Base-by-base conservation (phyloP, 1,284 basidiomycete species). In the Cryptococcus sp. region DNA sequence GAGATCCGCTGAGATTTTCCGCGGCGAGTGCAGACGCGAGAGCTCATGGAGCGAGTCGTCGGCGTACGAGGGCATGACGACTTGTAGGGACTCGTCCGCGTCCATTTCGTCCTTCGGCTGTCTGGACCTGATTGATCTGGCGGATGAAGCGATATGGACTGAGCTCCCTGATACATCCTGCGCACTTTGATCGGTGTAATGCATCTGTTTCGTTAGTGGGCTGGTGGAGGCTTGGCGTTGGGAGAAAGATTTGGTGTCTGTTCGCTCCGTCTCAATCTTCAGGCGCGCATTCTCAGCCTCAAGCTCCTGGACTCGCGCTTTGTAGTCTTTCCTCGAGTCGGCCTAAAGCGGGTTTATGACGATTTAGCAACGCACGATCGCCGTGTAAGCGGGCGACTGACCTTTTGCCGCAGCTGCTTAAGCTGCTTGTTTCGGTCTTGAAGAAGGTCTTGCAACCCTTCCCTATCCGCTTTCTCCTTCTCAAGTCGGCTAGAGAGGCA, bases 21-120 rank as follows among this genome's bases (percentile, higher is more conserved):
- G 57, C 58, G 46, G 19, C 16, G 35, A 41, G 27, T 30, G 52
- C n/a, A 50, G 45, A 19, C 52, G 41, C 35, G 35, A 41, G 5
- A 47, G n/a, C 20, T 58, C 47, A 15, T 48, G 39, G 15, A 53
- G 39, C 4, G 53, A 56, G 25, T 60, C 55, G 25, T 65, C 64
- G 46, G 35, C 5, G 49, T 60, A 63, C 3, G 65, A 64, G 7
- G 70, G 64, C 56, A 65, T 57, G 23, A 68, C 68, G n/a, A 75
- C 51, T 17, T 63, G 47, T 10, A 73, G 63, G 6, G 70, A 70
- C 2, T 72, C 68, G 35, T 71, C 68, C 13, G 40, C 50, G 13
- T 50, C 58, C 13, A 17, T 25, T 55, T 20, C 5, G 23, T 38
- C 20, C 22, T n/a, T n/a, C 35, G 42, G 11, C n/a, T 15, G 16